Percentiles rank a stretch among this genome's conserved stretches.
Evolutionary conservation across 306 rosid genomes (phyloP).

Genomic region (Cyamopsis tetragonoloba): DNA sequence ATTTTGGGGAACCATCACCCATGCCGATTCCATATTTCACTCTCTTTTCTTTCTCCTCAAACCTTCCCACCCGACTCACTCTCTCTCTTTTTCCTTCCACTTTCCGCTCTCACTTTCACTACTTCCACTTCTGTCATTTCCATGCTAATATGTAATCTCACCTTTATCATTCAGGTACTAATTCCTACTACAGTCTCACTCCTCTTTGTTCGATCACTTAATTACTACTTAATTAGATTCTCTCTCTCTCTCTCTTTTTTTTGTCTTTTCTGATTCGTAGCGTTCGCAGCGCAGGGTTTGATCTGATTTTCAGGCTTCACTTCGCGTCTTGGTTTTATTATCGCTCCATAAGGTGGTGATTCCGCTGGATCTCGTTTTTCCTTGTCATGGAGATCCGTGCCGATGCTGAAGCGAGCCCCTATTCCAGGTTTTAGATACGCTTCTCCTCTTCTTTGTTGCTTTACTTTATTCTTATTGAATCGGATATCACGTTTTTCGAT

Average conservation of each 20-base stretch:
- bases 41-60: too few species aligned
- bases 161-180: slow-evolving; percentile 11
- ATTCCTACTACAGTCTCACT: not conserved
- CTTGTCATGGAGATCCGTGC: slow-evolving; percentile 58
- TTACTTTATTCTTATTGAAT: not conserved
- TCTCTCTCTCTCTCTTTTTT: too few species aligned
- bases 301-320: slow-evolving; percentile 10
- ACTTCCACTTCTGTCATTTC: not conserved
- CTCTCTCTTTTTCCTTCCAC: not conserved
- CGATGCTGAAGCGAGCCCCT: slow-evolving; percentile 47
- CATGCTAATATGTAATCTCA: slow-evolving; percentile 3
- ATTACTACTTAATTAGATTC: not conserved
- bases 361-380: slow-evolving; percentile 21
- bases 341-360: not conserved
- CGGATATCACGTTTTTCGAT: not conserved
- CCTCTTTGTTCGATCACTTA: not conserved
- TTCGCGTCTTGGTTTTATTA: not conserved
- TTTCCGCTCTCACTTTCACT: not conserved
- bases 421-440: slow-evolving; percentile 46
- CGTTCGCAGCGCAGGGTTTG: not conserved
- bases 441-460: not conserved
- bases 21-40: too few species aligned
- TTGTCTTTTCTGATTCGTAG: not conserved
- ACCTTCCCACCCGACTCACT: not conserved
- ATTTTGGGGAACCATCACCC: too few species aligned